phyloP scores from a whole-genome alignment of 768 basidiomycete species.

The Hericium erinaceus region DNA sequence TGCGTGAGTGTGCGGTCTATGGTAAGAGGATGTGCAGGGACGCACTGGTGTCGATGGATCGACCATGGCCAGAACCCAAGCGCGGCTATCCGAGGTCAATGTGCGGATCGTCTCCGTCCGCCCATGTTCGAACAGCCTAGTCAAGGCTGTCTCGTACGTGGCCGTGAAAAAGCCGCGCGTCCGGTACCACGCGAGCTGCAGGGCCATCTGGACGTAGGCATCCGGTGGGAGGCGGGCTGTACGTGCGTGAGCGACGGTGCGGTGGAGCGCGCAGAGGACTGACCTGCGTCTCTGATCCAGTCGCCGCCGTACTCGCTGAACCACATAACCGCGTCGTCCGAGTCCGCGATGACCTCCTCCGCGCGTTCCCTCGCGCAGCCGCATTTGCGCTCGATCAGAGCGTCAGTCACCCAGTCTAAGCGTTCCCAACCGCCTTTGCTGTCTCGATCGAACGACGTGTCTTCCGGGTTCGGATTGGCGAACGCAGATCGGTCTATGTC shows the following conservation, averaged over 20 bases:
- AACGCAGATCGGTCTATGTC: conserved; percentile 48
- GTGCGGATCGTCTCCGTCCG: conserved; percentile 86
- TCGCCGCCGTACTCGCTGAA: conserved; percentile 76
- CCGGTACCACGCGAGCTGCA: conserved; percentile 87
- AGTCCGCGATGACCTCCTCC: conserved; percentile 54
- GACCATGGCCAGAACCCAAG: conserved; percentile 70
- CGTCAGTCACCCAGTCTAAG: conserved; percentile 70
- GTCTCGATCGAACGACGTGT: conserved; percentile 7
- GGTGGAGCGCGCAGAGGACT: conserved; percentile 14
- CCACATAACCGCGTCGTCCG: conserved; percentile 77
- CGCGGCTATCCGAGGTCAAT: conserved; percentile 60
- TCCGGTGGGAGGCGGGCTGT: conserved; percentile 58
- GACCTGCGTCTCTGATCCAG: conserved; percentile 76
- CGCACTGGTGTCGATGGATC: conserved; percentile 43
- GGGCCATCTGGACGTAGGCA: conserved; percentile 82
- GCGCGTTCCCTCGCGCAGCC: conserved; percentile 49
- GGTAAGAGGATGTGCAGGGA: conserved; percentile 1
- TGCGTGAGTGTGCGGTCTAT: background rate
- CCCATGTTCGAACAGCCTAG: conserved; percentile 77
- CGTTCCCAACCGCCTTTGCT: conserved; percentile 39
- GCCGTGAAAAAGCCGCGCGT: conserved; percentile 71
- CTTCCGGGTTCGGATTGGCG: conserved; percentile 10
- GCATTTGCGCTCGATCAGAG: conserved; percentile 46
- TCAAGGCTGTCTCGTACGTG: conserved; percentile 89
- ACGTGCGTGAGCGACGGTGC: background rate